Base-by-base conservation (phyloP, 2,329 filamentous ascomycete genomes). In the Aspergillus arachidicola region DNA sequence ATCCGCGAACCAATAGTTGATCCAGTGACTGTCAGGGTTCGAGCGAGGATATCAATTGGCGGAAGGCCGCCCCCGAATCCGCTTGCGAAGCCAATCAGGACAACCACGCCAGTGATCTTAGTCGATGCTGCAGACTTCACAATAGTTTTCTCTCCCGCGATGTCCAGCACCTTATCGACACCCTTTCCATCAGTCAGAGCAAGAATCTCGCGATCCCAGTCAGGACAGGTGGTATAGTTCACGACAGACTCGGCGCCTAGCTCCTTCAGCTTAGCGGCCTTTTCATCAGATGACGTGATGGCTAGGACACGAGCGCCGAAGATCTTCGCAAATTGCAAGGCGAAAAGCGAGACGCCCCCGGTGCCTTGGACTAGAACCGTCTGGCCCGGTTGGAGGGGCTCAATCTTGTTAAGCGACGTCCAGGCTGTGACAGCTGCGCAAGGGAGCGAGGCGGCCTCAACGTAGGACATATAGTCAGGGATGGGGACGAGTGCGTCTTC, bases 351-450 rank as follows among this genome's bases (percentile, higher is more conserved):
- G 4, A 87, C 84, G 48, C 84, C 85, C 10, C 85, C 85, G 0
- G 83, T 86, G 4, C 85, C 85, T 65, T 87, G 84, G 3, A 82
- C 83, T 32, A 87, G 73, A 1, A 87, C 83, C 70, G 82, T 83
- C 34, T 76, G 71, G 9, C 85, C 86, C 0, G 84, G 81, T 66
- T 79, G 78, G 46, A 87, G 66, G 19, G 32, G 21, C 14, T 16
- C 9, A 2, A 76, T 74, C 58, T 76, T 73, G 28, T 58, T 58
- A 7, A 61, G 46, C 1, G 46, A 36, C 12, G 51, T 58, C 60
- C 60, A 61, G 9, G 60, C 60, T 4, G 60, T 61, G 1, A 61
- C 26, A 2, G 34, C 55, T 5, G 60, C 60, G 14, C 54, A 58
- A 1, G 60, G 60, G 2, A 61, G 55, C 14, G 60, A 56, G 9